Percentiles rank a stretch among this genome's conserved stretches.
These are phyloP conservation scores for Thamnidium elegans DNA, from an alignment of 192 early-diverging fungal genomes.

Conservation along the genomic window DNA sequence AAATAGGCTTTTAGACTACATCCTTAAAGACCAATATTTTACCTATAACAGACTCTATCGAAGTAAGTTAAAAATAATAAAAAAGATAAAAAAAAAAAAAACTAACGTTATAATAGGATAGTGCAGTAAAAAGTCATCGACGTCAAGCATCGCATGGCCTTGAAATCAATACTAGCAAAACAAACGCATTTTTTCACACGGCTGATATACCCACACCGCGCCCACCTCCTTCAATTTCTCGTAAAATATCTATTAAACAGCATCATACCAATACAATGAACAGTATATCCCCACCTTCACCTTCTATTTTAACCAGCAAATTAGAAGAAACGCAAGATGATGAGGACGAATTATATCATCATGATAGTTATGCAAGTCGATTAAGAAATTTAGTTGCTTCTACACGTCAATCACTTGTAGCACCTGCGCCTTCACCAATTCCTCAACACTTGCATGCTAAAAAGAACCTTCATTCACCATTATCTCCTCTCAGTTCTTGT, in stretches of 20 bases:
- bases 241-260: conserved; percentile 5
- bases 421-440: conserved; percentile 18
- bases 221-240: conserved; percentile 21
- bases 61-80: not conserved
- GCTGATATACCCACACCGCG: conserved; percentile 18
- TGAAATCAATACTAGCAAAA: conserved; percentile 14
- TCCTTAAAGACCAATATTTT: not conserved
- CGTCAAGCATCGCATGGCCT: conserved; percentile 16
- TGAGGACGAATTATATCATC: not conserved
- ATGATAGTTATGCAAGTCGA: conserved; percentile 10
- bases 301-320: not conserved
- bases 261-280: not conserved
- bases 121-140: not conserved
- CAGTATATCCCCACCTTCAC: not conserved
- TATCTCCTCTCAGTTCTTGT: not conserved
- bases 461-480: conserved; percentile 1
- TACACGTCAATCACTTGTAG: conserved; percentile 5
- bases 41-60: not conserved
- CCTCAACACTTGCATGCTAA: conserved; percentile 17
- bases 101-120: not conserved
- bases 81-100: not conserved
- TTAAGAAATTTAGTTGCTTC: conserved; percentile 14
- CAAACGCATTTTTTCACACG: conserved; percentile 14
- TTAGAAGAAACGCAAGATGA: not conserved
- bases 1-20: not conserved